phyloP scores from a whole-genome alignment of 2,329 filamentous ascomycete species.

The Alternaria ventricosa region DNA sequence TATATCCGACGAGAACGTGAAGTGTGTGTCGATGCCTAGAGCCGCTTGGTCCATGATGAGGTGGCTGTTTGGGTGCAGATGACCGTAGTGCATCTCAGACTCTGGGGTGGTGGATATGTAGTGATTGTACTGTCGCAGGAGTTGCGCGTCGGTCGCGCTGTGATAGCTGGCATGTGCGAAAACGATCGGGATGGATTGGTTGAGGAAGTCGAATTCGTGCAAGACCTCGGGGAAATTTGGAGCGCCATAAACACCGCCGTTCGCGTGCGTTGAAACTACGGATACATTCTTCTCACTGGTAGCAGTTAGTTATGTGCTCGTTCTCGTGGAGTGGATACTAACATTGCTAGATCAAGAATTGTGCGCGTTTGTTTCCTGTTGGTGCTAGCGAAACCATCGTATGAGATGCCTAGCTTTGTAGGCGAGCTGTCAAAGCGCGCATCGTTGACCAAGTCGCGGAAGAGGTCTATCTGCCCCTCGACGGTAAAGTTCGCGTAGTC shows the following conservation, averaged over 20 bases:
- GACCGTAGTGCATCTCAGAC: conserved; percentile 66
- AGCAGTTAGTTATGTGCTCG: not conserved
- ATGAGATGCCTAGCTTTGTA: conserved; percentile 6
- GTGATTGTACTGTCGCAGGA: conserved; percentile 59
- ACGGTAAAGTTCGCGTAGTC: conserved; percentile 11
- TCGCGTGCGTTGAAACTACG: conserved; percentile 53
- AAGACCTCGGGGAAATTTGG: conserved; percentile 37
- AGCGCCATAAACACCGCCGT: conserved; percentile 17
- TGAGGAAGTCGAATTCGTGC: conserved; percentile 40
- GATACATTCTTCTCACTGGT: conserved; percentile 23
- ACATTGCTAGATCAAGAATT: conserved; percentile 10
- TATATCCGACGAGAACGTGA: conserved; percentile 58
- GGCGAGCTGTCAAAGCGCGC: conserved; percentile 1
- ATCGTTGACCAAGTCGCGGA: not conserved
- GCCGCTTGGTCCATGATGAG: conserved; percentile 59
- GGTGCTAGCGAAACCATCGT: conserved; percentile 7
- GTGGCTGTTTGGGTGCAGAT: conserved; percentile 55
- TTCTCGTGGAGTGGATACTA: not conserved
- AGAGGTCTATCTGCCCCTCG: not conserved
- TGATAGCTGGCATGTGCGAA: conserved; percentile 61
- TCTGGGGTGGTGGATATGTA: conserved; percentile 65
- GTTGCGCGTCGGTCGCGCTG: conserved; percentile 46
- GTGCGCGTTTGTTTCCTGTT: conserved; percentile 4
- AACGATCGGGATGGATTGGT: conserved; percentile 57
- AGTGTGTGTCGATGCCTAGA: conserved; percentile 63